These are phyloP conservation scores for Lantana camara DNA, from an alignment of 257 asterid genomes.

Conservation along the genomic window DNA sequence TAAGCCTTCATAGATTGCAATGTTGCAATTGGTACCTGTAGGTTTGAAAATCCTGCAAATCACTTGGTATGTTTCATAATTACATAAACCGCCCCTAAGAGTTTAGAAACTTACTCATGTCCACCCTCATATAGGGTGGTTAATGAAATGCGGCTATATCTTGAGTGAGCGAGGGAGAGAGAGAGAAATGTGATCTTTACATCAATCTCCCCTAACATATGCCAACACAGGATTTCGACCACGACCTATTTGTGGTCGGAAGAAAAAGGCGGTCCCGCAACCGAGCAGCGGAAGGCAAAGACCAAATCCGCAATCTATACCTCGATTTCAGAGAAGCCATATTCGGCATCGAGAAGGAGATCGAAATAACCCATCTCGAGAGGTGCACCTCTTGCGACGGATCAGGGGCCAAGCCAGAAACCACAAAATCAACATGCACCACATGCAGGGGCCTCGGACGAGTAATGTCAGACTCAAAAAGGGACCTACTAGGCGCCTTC, in stretches of 20 bases:
- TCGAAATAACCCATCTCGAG: constrained; percentile 85
- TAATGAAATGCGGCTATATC: no score
- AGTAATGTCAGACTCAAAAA: constrained; percentile 65
- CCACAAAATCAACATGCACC: constrained; percentile 63
- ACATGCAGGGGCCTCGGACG: constrained; percentile 97
- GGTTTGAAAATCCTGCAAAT: no score
- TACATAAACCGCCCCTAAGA: no score
- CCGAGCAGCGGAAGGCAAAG: constrained; percentile 95
- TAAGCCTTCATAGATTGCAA: no score
- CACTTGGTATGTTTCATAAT: no score
- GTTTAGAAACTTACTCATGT: no score
- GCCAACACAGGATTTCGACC: constrained; percentile 70
- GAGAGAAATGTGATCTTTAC: no score
- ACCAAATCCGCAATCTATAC: constrained; percentile 70
- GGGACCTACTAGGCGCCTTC: constrained; percentile 95
- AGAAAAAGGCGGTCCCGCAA: constrained; percentile 68
- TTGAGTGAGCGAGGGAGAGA: no score
- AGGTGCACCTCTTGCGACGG: constrained; percentile 89
- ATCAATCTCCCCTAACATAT: background rate
- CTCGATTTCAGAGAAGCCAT: constrained; percentile 89
- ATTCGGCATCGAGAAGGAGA: constrained; percentile 91
- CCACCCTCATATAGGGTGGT: no score
- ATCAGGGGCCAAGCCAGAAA: constrained; percentile 93
- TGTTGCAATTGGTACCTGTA: no score
- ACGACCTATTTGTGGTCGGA: constrained; percentile 92